Evolutionary conservation across 768 basidiomycete genomes (phyloP).

Genomic region (Asterophora lycoperdoides): DNA sequence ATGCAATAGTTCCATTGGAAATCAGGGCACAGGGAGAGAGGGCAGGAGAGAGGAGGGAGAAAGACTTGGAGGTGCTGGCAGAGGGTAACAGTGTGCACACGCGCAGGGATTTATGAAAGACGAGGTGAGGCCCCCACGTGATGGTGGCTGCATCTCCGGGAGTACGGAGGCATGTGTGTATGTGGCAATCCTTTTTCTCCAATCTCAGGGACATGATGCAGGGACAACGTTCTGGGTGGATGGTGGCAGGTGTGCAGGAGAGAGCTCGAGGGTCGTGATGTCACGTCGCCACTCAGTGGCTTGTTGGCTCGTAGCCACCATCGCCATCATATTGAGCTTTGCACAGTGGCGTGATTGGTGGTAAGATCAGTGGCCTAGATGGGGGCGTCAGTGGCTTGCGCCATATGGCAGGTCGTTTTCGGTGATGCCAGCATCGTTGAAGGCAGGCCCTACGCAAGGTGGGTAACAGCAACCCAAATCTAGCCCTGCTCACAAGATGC

Average conservation of each 20-base stretch:
- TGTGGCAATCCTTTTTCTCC: constrained; percentile 4
- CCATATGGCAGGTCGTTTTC: constrained; percentile 1
- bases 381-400: constrained; percentile 6
- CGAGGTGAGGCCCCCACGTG: constrained; percentile 16
- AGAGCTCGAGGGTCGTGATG: constrained; percentile 4
- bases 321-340: not conserved
- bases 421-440: too few relatives aligned
- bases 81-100: constrained; percentile 3
- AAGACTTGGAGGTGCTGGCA: not conserved
- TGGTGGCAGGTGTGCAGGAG: constrained; percentile 6
- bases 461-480: too few relatives aligned
- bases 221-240: constrained; percentile 9
- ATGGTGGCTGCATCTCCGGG: constrained; percentile 6
- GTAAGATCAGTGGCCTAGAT: constrained; percentile 13
- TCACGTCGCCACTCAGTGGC: constrained; percentile 2
- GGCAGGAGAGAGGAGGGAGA: too few relatives aligned
- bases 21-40: not conserved
- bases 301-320: not conserved
- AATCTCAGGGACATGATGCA: constrained; percentile 13
- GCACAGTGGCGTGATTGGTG: constrained; percentile 13
- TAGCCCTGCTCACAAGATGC: too few relatives aligned
- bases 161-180: not conserved
- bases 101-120: constrained; percentile 12
- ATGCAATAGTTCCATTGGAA: constrained; percentile 7
- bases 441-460: too few relatives aligned